Evolutionary conservation across 768 basidiomycete genomes (phyloP).

Genomic region (Clathrus columnatus): DNA sequence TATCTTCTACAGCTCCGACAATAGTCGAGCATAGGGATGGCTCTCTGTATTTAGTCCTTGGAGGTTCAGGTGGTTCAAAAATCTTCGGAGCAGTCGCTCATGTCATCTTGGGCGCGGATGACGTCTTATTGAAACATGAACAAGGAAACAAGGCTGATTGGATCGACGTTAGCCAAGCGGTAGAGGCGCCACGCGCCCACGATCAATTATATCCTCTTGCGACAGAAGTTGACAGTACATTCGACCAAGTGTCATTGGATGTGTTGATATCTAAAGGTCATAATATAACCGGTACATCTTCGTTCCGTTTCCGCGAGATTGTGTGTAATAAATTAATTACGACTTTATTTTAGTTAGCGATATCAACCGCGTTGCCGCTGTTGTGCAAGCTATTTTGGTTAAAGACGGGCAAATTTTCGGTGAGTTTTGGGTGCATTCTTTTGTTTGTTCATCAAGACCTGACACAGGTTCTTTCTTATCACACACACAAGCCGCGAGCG

Average conservation of each 20-base stretch:
- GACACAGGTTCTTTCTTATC: neutral
- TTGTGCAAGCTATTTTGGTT: constrained; percentile 58
- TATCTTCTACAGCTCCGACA: constrained; percentile 77
- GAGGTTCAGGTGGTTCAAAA: constrained; percentile 81
- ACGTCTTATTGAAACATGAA: constrained; percentile 16
- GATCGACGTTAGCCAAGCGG: constrained; percentile 68
- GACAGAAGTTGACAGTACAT: constrained; percentile 54
- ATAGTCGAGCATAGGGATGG: constrained; percentile 75
- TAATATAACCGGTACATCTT: constrained; percentile 48
- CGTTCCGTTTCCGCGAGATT: neutral
- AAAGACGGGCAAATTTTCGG: constrained; percentile 53
- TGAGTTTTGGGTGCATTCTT: constrained; percentile 25
- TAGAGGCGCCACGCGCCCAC: constrained; percentile 81
- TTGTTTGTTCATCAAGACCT: neutral
- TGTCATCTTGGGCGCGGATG: constrained; percentile 54
- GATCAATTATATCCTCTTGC: constrained; percentile 70
- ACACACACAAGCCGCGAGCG: constrained; percentile 59
- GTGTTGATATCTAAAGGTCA: constrained; percentile 59
- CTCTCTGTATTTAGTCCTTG: constrained; percentile 62
- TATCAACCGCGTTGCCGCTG: constrained; percentile 63
- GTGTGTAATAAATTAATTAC: neutral
- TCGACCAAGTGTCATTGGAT: constrained; percentile 47
- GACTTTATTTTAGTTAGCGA: constrained; percentile 40
- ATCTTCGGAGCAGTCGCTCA: constrained; percentile 81
- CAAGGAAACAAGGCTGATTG: constrained; percentile 38